Evolutionary conservation across 1,139 yeast species (phyloP).

Genomic region (Geotrichum citri-aurantii): DNA sequence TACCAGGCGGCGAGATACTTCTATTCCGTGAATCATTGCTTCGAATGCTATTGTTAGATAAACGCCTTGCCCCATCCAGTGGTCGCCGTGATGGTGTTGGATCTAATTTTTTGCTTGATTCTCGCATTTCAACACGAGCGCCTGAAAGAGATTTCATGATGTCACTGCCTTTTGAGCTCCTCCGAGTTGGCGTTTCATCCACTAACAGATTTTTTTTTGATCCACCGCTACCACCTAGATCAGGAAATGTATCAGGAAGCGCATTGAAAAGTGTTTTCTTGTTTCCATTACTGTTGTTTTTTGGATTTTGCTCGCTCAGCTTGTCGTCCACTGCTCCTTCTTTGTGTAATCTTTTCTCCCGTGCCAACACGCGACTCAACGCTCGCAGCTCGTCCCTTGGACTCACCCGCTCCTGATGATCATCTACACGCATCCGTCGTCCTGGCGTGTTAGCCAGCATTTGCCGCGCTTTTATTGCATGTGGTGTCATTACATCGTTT

Average conservation of each 20-base stretch:
- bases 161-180: background rate
- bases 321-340: background rate
- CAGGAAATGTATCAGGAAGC: background rate
- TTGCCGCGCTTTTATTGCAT: constrained; percentile 10
- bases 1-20: background rate
- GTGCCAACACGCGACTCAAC: constrained; percentile 11
- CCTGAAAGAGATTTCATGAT: background rate
- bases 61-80: background rate
- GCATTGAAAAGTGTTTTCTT: background rate
- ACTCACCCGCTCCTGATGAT: constrained; percentile 2
- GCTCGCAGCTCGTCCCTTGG: constrained; percentile 13
- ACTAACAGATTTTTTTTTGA: background rate
- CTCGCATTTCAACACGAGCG: background rate
- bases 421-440: constrained; percentile 1
- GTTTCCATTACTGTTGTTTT: background rate
- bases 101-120: background rate
- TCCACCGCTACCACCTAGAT: background rate
- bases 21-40: background rate
- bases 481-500: constrained; percentile 13
- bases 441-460: constrained; percentile 11
- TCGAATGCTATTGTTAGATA: background rate
- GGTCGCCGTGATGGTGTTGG: background rate
- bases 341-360: constrained; percentile 8
- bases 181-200: background rate
- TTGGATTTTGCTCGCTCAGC: background rate